These are phyloP conservation scores for Bolboschoenus planiculmis DNA, from an alignment of 176 grass and related monocot genomes.

Conservation along the genomic window DNA sequence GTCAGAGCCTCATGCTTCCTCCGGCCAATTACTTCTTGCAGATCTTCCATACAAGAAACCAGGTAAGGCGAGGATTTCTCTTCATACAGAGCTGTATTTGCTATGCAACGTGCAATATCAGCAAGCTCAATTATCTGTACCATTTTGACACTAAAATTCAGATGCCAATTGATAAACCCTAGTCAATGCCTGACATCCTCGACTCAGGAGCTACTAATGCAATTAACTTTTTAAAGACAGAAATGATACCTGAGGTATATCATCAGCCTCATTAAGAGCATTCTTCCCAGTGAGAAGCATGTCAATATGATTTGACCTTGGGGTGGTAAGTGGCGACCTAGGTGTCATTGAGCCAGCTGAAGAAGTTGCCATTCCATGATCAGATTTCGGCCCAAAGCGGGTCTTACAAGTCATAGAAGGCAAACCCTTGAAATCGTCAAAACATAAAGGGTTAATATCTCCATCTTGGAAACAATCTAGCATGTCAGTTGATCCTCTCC, in stretches of 20 bases:
- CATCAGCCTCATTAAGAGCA: constrained; percentile 64
- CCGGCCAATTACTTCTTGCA: constrained; percentile 92
- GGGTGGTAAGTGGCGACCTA: constrained; percentile 84
- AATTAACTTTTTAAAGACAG: background rate
- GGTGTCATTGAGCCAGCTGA: constrained; percentile 95
- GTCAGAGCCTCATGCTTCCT: constrained; percentile 88
- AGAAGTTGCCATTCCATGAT: constrained; percentile 90
- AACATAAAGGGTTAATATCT: constrained; percentile 67
- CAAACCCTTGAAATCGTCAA: constrained; percentile 84
- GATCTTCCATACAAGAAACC: constrained; percentile 96
- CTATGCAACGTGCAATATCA: constrained; percentile 96
- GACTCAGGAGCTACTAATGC: background rate
- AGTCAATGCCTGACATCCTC: background rate
- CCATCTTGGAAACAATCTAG: constrained; percentile 69
- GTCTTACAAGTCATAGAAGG: constrained; percentile 93
- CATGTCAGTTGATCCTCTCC: constrained; percentile 79
- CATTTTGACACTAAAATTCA: constrained; percentile 18
- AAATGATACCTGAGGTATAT: constrained; percentile 67
- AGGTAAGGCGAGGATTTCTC: constrained; percentile 73
- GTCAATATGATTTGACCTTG: constrained; percentile 80
- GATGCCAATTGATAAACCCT: background rate
- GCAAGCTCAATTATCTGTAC: constrained; percentile 90
- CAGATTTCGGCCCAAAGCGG: constrained; percentile 92
- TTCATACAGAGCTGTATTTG: constrained; percentile 81
- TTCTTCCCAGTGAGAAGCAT: constrained; percentile 78